These are phyloP conservation scores for Diaporthe vexans DNA, from an alignment of 2,329 filamentous ascomycete species.

Conservation along the genomic window DNA sequence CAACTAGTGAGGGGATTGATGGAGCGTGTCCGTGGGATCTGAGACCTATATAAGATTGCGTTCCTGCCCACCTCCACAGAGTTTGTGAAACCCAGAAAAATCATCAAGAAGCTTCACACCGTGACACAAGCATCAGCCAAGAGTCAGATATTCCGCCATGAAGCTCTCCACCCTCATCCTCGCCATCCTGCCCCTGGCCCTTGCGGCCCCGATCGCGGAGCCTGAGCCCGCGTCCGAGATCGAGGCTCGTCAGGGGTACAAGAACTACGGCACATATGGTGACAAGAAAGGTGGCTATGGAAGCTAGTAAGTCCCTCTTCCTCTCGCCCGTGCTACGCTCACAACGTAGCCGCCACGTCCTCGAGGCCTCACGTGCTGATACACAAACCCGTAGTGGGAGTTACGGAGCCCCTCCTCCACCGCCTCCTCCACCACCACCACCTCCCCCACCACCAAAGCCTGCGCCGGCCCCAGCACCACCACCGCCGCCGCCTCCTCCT, in stretches of 20 bases:
- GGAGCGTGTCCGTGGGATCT: not conserved
- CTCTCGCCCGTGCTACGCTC: not conserved
- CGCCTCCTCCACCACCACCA: not conserved
- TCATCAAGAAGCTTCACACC: not conserved
- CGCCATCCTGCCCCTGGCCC: conserved; percentile 17
- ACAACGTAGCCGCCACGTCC: too few species aligned
- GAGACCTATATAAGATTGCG: conserved; percentile 10
- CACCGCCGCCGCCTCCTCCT: not conserved
- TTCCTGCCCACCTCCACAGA: not conserved
- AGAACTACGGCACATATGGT: conserved; percentile 7
- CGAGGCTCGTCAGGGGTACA: conserved; percentile 5
- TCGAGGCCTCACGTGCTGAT: not conserved
- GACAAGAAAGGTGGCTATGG: conserved; percentile 26
- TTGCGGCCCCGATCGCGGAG: conserved; percentile 21
- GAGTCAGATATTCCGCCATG: not conserved
- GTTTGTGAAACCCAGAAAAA: not conserved
- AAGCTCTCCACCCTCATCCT: conserved; percentile 24
- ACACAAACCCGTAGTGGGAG: not conserved
- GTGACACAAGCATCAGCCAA: not conserved
- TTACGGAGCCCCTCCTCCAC: not conserved
- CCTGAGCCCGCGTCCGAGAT: not conserved
- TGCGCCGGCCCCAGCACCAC: too few species aligned
- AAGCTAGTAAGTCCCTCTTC: not conserved
- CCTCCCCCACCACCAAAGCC: not conserved
- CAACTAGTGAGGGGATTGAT: not conserved